Evolutionary conservation across 208 protist species (phyloP).

Genomic region (Crithidia expoeki): DNA sequence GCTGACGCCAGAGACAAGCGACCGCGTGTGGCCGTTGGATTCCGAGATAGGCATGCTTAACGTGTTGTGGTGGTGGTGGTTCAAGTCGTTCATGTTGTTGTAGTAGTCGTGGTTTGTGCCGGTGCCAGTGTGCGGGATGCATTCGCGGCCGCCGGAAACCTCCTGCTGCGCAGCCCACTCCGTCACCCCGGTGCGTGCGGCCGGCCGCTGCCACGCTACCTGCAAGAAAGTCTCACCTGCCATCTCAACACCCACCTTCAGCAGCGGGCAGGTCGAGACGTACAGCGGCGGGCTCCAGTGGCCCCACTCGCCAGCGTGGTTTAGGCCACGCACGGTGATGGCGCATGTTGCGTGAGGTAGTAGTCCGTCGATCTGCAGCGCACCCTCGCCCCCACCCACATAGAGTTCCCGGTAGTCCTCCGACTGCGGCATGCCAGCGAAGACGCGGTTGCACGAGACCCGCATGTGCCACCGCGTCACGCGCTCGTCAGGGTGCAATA

Average conservation of each 20-base stretch:
- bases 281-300: constrained; percentile 76
- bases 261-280: constrained; percentile 77
- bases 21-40: constrained; percentile 8
- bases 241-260: constrained; percentile 61
- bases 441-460: constrained; percentile 68
- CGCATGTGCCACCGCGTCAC: constrained; percentile 88
- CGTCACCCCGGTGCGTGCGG: constrained; percentile 11
- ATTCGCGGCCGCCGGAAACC: neutral
- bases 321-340: constrained; percentile 79
- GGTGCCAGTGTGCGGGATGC: constrained; percentile 1
- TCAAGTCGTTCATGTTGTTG: constrained; percentile 8
- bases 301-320: constrained; percentile 81
- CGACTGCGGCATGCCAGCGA: constrained; percentile 63
- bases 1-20: constrained; percentile 11
- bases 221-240: constrained; percentile 89
- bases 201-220: constrained; percentile 75
- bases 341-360: constrained; percentile 73
- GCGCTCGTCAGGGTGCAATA: constrained; percentile 62
- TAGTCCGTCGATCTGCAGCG: constrained; percentile 62
- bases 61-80: constrained; percentile 15
- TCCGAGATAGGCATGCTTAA: constrained; percentile 11
- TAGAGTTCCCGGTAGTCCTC: constrained; percentile 69
- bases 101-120: neutral
- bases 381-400: constrained; percentile 42
- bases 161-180: constrained; percentile 14